Conservation (phyloP, 495 filamentous ascomycete genomes). For the Gamarada debralockiae region DNA sequence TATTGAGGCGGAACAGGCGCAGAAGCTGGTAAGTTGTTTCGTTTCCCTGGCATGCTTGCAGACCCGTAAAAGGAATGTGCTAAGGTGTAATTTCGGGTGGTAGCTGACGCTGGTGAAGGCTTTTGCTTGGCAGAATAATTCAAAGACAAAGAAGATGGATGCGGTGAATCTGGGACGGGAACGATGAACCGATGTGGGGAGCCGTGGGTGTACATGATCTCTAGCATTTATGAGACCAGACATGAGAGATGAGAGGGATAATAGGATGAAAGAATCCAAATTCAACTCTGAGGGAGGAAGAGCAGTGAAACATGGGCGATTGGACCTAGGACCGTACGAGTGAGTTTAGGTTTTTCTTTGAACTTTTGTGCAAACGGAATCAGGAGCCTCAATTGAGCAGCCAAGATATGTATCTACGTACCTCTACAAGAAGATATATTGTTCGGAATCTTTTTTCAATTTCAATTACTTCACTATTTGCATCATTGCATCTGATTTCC, state of each 20-base stretch:
- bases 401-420: no score
- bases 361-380: background rate
- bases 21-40: constrained; percentile 37
- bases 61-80: constrained; percentile 61
- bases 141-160: constrained; percentile 18
- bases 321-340: background rate
- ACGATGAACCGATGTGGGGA: background rate
- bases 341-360: background rate
- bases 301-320: background rate
- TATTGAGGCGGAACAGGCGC: constrained; percentile 51
- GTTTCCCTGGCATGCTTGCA: constrained; percentile 50
- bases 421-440: no score
- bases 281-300: background rate
- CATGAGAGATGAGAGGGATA: background rate
- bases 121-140: constrained; percentile 26
- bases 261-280: background rate
- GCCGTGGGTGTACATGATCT: background rate
- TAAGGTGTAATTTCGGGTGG: background rate
- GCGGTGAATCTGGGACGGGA: constrained; percentile 1
- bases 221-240: background rate
- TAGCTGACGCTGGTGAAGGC: constrained; percentile 11
- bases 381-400: no score
- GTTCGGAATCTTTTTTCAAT: no score
- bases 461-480: no score
- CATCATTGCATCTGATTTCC: no score